Base-by-base conservation (phyloP, 2,329 filamentous ascomycete species). In the Beauveria pseudobassiana region DNA sequence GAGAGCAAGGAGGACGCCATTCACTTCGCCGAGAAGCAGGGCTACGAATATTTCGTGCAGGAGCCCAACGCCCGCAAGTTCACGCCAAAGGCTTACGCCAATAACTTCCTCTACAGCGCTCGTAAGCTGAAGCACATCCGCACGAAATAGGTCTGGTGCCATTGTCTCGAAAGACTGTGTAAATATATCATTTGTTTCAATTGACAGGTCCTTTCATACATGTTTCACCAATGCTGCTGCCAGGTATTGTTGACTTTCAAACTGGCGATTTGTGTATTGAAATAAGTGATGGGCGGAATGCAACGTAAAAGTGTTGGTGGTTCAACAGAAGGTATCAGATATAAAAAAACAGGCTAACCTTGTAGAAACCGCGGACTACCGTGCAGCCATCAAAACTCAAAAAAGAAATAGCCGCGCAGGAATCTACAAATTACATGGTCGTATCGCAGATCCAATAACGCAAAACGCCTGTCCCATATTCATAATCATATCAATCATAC, bases 21-120 rank as follows among this genome's bases (percentile, higher is more conserved):
- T 70, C 80, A 82, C 63, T 99, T 99, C 72, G 95, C 96, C 26
- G 90, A 98, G 80, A 99, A 98, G 84, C 95, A 99, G 77, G 95
- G 96, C 42, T 99, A 99, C 74, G 93, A 99, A 74, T 99, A 96
- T 77, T 98, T 95, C 74, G 93, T 99, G 26, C 95, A 98, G 81
- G 95, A 98, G 78, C 93, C 95, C 42, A 96, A 97, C 72, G 85
- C 86, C 76, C 87, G 95, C 72, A 89, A 88, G 72, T 88, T 97
- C 69, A 80, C 86, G 18, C 90, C 92, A 64, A 99, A 99, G 85
- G 89, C 91, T 12, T 99, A 99, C 75, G 93, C 95, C 64, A 96
- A 96, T 77, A 96, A 98, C 80, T 99, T 98, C 77, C 73, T 93
- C 65, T 93, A 96, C 80, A 87, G 87, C 65, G 80, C 89, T 14